Conservation (phyloP, 139 green algal genomes). For the Pleodorina starrii region DNA sequence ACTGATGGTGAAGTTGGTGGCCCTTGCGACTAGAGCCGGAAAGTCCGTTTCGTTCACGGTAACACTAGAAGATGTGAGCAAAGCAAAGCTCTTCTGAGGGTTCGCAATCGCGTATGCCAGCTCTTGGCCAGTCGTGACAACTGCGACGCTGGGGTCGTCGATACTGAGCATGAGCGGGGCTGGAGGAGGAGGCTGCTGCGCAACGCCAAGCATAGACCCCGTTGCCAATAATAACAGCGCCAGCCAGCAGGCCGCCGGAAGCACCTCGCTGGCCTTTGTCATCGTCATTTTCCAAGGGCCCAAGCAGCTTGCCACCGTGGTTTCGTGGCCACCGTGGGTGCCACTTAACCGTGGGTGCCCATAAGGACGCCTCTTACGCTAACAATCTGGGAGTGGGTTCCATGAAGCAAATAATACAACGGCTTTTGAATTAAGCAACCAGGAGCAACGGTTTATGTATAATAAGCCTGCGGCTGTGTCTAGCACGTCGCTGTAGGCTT, state of each 20-base stretch:
- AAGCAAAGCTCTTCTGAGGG: background rate
- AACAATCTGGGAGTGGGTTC: too few relatives aligned
- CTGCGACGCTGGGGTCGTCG: background rate
- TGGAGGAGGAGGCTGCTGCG: background rate
- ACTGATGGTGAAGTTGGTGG: slow-evolving; percentile 6
- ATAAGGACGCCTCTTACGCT: too few relatives aligned
- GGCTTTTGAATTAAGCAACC: too few relatives aligned
- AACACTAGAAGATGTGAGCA: background rate
- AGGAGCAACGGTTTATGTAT: too few relatives aligned
- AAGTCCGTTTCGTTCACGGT: background rate
- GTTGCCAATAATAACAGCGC: background rate
- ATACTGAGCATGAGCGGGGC: background rate
- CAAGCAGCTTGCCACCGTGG: background rate
- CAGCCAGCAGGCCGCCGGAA: background rate
- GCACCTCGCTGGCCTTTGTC: background rate
- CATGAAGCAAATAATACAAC: too few relatives aligned
- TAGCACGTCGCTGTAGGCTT: too few relatives aligned
- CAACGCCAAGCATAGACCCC: background rate
- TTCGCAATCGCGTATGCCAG: background rate
- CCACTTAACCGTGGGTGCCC: too few relatives aligned
- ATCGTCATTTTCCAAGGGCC: background rate
- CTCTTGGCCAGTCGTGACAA: background rate
- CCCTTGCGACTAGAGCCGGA: background rate
- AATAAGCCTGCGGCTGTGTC: too few relatives aligned
- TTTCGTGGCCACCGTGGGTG: too few relatives aligned